These are phyloP conservation scores for Harringtonia lauricola DNA, from an alignment of 2,329 filamentous ascomycete genomes.

Conservation along the genomic window DNA sequence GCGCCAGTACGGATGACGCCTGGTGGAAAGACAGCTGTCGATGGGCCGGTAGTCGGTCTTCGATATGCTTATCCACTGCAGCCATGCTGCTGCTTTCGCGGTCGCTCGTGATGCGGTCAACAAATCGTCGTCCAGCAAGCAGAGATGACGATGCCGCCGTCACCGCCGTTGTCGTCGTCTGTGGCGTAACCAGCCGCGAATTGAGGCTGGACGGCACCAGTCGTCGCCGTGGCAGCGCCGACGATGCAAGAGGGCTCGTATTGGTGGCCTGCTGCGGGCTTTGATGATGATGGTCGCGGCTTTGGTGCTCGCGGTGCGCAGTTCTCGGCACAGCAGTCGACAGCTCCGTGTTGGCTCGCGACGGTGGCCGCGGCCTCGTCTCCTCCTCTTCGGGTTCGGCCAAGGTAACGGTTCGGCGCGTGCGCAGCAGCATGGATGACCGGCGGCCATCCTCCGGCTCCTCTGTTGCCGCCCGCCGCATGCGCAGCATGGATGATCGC, in stretches of 20 bases:
- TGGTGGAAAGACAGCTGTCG: slow-evolving; percentile 34
- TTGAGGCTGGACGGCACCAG: slow-evolving; percentile 37
- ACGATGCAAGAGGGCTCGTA: slow-evolving; percentile 22
- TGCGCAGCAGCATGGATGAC: slow-evolving; percentile 34
- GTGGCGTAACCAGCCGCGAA: slow-evolving; percentile 32
- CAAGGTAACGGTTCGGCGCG: slow-evolving; percentile 28
- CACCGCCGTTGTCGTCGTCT: slow-evolving; percentile 21
- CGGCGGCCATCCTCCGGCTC: slow-evolving; percentile 38
- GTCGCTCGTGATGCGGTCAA: slow-evolving; percentile 31
- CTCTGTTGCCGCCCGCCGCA: slow-evolving; percentile 32
- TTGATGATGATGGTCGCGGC: not conserved
- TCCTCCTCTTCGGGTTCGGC: slow-evolving; percentile 38
- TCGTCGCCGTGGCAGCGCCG: slow-evolving; percentile 41
- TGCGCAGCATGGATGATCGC: slow-evolving; percentile 27
- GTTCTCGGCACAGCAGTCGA: slow-evolving; percentile 22
- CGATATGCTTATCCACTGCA: slow-evolving; percentile 24
- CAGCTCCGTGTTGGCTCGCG: slow-evolving; percentile 46
- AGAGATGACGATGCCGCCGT: slow-evolving; percentile 3
- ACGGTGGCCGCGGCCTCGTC: slow-evolving; percentile 39
- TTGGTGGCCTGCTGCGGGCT: slow-evolving; percentile 13
- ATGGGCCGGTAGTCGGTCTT: slow-evolving; percentile 25
- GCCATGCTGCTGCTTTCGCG: slow-evolving; percentile 21
- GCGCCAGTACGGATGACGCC: slow-evolving; percentile 26
- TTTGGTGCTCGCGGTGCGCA: slow-evolving; percentile 26
- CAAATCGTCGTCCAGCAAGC: slow-evolving; percentile 29